Evolutionary conservation across 2,329 filamentous ascomycete species (phyloP).

Genomic region (Didymella sp.): DNA sequence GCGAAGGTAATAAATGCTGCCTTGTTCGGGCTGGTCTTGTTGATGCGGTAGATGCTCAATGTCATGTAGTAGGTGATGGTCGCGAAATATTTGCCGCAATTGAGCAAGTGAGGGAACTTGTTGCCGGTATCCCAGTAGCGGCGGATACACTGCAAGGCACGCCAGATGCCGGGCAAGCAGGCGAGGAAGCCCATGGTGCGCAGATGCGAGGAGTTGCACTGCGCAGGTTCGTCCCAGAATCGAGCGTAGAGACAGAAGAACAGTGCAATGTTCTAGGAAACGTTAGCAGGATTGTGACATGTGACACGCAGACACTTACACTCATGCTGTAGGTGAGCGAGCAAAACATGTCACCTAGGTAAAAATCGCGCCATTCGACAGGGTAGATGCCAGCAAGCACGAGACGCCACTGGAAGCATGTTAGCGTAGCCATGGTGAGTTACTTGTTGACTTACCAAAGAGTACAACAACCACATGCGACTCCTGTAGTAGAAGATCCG

Average conservation of each 20-base stretch:
- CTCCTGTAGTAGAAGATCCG: constrained; percentile 77
- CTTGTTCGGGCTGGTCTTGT: constrained; percentile 64
- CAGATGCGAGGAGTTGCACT: constrained; percentile 87
- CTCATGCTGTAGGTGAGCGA: constrained; percentile 90
- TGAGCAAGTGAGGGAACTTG: constrained; percentile 89
- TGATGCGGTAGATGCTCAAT: constrained; percentile 83
- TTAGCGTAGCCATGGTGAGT: background rate
- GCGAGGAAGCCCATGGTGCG: constrained; percentile 85
- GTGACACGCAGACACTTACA: constrained; percentile 60
- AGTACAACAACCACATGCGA: constrained; percentile 85
- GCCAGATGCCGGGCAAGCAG: constrained; percentile 85
- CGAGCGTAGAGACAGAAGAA: constrained; percentile 95
- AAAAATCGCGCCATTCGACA: constrained; percentile 97
- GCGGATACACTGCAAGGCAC: constrained; percentile 85
- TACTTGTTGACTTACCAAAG: constrained; percentile 68
- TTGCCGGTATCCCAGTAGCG: constrained; percentile 88
- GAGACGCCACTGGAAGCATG: constrained; percentile 72
- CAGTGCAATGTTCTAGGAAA: constrained; percentile 74
- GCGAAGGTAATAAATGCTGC: constrained; percentile 82
- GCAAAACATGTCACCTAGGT: constrained; percentile 96
- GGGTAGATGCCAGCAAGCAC: constrained; percentile 85
- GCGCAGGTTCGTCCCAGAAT: constrained; percentile 72
- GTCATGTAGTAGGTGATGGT: constrained; percentile 81
- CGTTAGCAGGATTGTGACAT: background rate
- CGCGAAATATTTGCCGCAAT: constrained; percentile 88